Evolutionary conservation across 495 filamentous ascomycete genomes (phyloP), one percentile per base, ranked within the genome.

Genomic region (Xeromyces bisporus): DNA sequence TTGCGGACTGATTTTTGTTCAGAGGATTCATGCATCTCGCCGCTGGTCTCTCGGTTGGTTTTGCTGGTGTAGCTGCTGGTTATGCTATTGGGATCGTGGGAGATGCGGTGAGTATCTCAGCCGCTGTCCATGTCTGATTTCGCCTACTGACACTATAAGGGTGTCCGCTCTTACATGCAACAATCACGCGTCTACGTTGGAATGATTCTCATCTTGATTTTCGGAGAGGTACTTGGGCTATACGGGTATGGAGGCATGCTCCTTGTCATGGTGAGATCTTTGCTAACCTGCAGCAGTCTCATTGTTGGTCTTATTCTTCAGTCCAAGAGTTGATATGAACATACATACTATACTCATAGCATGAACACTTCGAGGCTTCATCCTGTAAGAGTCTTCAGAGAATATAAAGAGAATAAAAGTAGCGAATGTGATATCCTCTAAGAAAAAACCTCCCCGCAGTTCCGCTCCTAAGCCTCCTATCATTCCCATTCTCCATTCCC

Each of bases 201-300:
- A 53, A 93, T 96, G 89, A 87, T 97, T 35, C 53, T 97, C 43
- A 94, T 97, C 38, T 66, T 97, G 41, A 97, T 97, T 71, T 97
- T 97, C 50, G 87, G 80, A 29, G 89, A 99, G 66, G 89, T 99
- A 13, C 55, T 99, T 40, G 89, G 89, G 43, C 75, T 99, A 24
- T 99, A 99, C 48, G 91, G 91, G 78, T 91, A 69, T 40, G 78
- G 64, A 36, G 18, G 33, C 15, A 10, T 28, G n/a, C n/a, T n/a
- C n/a, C n/a, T n/a, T n/a, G n/a, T n/a, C n/a, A n/a, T n/a, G n/a
- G n/a, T n/a, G n/a, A n/a, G n/a, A n/a, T 37, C 35, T 33, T 15
- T 39, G 33, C 50, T 58, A 47, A 61, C 34, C 9, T 17, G 15
- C n/a, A 7, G 26, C 32, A 69, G 67, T 17, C 55, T 71, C 34